Evolutionary conservation across 2,329 filamentous ascomycete species (phyloP).

Genomic region (Pestalotiopsis sp.): DNA sequence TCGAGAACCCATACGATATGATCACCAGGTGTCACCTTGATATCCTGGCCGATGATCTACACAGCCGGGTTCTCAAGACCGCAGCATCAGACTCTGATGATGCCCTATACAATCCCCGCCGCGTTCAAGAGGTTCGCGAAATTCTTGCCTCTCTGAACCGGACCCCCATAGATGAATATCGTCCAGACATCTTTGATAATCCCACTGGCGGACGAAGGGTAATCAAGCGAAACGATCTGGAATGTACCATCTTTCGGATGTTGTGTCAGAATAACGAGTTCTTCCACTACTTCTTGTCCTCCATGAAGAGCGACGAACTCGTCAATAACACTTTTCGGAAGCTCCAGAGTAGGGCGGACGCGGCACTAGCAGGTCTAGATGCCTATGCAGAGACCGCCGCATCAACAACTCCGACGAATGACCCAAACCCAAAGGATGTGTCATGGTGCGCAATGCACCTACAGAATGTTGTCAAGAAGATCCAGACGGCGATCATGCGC

Average conservation of each 20-base stretch:
- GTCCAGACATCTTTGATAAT: constrained; percentile 47
- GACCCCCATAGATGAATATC: constrained; percentile 42
- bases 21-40: constrained; percentile 56
- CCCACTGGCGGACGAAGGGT: constrained; percentile 33
- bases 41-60: constrained; percentile 53
- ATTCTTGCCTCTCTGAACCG: constrained; percentile 50
- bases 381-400: constrained; percentile 24
- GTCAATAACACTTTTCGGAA: constrained; percentile 50
- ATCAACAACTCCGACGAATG: constrained; percentile 9
- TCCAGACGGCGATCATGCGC: constrained; percentile 43
- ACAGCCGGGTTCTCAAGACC: constrained; percentile 44
- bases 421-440: constrained; percentile 39
- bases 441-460: constrained; percentile 54
- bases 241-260: constrained; percentile 55
- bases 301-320: constrained; percentile 45
- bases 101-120: constrained; percentile 32
- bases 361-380: constrained; percentile 48
- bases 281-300: constrained; percentile 54
- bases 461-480: constrained; percentile 41
- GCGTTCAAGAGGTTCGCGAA: constrained; percentile 52
- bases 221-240: constrained; percentile 48
- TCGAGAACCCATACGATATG: constrained; percentile 49
- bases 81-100: constrained; percentile 31
- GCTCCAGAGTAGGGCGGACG: constrained; percentile 49
- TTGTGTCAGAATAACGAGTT: constrained; percentile 56